Percentiles rank a stretch among this genome's conserved stretches.
Evolutionary conservation across 192 early-diverging fungal species (phyloP).

Genomic region (Coemansia furcata): DNA sequence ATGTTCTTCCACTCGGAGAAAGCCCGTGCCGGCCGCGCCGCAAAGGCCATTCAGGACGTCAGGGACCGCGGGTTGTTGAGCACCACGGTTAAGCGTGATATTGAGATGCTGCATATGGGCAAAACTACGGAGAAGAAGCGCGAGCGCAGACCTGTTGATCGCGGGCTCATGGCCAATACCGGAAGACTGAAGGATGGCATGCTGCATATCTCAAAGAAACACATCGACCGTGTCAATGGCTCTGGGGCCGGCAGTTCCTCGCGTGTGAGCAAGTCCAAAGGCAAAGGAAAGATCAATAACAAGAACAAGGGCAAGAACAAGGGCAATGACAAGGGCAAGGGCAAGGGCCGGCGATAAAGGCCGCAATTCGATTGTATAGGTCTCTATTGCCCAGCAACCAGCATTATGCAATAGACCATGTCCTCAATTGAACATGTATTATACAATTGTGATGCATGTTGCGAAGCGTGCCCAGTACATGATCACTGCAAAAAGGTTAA

Average conservation of each 20-base stretch:
- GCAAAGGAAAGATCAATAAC: not conserved
- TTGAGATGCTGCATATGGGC: conserved; percentile 30
- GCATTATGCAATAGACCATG: not conserved
- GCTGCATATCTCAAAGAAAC: conserved; percentile 34
- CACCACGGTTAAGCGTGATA: conserved; percentile 25
- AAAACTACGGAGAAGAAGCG: conserved; percentile 11
- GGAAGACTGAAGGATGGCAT: conserved; percentile 43
- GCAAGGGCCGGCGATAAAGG: conserved; percentile 5
- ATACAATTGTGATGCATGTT: conserved; percentile 1
- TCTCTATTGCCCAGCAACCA: not conserved
- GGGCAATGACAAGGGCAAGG: not conserved
- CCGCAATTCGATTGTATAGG: not conserved
- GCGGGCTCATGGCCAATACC: conserved; percentile 23
- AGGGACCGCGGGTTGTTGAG: conserved; percentile 38
- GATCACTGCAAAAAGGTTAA: conserved; percentile 2
- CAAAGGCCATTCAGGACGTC: conserved; percentile 31
- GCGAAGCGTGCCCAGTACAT: not conserved
- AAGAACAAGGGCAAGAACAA: not conserved
- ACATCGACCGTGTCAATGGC: conserved; percentile 41
- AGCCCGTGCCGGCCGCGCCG: conserved; percentile 13
- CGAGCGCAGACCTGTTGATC: conserved; percentile 3
- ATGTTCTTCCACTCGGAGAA: conserved; percentile 19
- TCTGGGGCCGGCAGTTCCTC: not conserved
- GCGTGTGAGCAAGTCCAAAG: conserved; percentile 17
- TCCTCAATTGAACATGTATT: not conserved